These are phyloP conservation scores for Rosa multiflora DNA, from an alignment of 306 rosid genomes.

Conservation along the genomic window DNA sequence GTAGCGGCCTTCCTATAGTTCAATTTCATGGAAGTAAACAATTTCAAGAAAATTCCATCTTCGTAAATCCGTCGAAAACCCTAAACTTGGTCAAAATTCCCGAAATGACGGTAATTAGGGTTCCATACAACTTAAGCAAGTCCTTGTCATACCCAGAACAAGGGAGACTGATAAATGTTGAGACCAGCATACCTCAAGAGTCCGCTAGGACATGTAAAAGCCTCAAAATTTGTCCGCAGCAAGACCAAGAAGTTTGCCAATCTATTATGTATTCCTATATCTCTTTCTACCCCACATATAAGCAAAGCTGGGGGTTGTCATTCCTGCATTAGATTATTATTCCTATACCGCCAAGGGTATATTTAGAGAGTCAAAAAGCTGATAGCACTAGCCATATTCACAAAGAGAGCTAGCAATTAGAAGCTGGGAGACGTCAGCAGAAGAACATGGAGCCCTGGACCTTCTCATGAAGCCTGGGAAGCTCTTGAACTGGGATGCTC, in stretches of 20 bases:
- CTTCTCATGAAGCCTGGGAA: conserved; percentile 56
- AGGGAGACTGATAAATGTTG: background rate
- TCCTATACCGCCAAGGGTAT: conserved; percentile 20
- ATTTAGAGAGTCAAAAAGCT: conserved; percentile 22
- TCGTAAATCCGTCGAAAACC: background rate
- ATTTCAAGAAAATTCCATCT: no score
- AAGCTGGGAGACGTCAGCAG: conserved; percentile 45
- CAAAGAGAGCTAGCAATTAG: conserved; percentile 13
- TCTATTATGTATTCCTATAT: background rate
- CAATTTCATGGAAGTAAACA: background rate
- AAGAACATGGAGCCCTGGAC: conserved; percentile 74
- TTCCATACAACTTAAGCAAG: background rate
- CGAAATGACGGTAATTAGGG: background rate
- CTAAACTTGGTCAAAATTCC: background rate
- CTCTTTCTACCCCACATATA: conserved; percentile 27
- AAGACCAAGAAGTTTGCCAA: conserved; percentile 5
- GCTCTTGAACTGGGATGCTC: conserved; percentile 52
- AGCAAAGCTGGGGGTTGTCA: conserved; percentile 32
- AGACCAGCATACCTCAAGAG: background rate
- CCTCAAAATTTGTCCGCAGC: conserved; percentile 7
- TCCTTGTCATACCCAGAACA: background rate
- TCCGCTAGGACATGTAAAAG: background rate
- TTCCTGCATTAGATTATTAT: background rate
- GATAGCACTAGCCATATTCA: conserved; percentile 23
- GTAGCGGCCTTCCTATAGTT: background rate